These are phyloP conservation scores for Cyberlindnera samutprakarnensis DNA, from an alignment of 805 yeast genomes.

Conservation along the genomic window DNA sequence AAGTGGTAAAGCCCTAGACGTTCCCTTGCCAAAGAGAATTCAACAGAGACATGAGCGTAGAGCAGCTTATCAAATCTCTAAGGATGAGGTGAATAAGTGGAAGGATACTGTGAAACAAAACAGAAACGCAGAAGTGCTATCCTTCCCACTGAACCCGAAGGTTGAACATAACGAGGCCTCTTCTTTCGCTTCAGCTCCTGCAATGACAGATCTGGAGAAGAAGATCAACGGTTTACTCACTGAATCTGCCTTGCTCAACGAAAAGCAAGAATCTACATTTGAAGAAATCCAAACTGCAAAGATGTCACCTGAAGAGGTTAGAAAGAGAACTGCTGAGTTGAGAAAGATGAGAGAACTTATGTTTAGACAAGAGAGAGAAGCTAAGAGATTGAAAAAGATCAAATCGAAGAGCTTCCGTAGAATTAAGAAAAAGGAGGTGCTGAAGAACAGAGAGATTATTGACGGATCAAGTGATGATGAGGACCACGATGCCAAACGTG, in stretches of 20 bases:
- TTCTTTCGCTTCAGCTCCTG: slow-evolving; percentile 41
- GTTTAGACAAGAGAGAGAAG: slow-evolving; percentile 91
- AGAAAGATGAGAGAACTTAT: slow-evolving; percentile 90
- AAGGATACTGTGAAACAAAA: slow-evolving; percentile 71
- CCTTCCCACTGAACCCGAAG: slow-evolving; percentile 58
- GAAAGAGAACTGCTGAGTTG: slow-evolving; percentile 70
- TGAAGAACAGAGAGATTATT: slow-evolving; percentile 61
- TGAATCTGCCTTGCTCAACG: slow-evolving; percentile 63
- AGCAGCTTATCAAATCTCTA: slow-evolving; percentile 87
- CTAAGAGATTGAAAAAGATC: slow-evolving; percentile 88
- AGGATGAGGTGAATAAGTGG: slow-evolving; percentile 85
- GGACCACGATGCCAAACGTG: slow-evolving; percentile 69
- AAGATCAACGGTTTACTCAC: slow-evolving; percentile 54
- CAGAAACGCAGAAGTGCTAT: slow-evolving; percentile 77
- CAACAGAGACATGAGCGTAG: slow-evolving; percentile 79
- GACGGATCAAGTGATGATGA: slow-evolving; percentile 46
- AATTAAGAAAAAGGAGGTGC: slow-evolving; percentile 76
- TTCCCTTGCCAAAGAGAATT: slow-evolving; percentile 81
- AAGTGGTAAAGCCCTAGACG: slow-evolving; percentile 46
- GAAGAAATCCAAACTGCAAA: slow-evolving; percentile 82
- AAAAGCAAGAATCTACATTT: slow-evolving; percentile 70
- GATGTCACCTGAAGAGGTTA: slow-evolving; percentile 72
- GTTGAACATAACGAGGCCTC: slow-evolving; percentile 42
- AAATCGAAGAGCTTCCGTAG: slow-evolving; percentile 86
- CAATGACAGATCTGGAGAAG: slow-evolving; percentile 53